Evolutionary conservation across 305 asterid genomes (phyloP), one percentile per base, ranked within the genome.

Genomic region (Euphrasia arctica): DNA sequence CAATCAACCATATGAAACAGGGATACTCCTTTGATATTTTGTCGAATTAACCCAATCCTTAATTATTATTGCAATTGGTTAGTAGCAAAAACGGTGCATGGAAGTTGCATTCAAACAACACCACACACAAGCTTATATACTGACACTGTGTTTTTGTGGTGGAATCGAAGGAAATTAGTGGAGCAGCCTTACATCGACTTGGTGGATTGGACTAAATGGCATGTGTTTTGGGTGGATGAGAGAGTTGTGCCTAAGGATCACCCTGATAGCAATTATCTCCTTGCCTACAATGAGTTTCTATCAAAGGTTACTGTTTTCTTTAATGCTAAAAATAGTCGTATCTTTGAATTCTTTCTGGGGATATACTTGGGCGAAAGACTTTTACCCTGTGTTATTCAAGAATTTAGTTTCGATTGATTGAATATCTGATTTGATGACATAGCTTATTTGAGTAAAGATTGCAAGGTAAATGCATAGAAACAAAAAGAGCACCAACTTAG

Each of bases 181-280:
- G 82, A 75, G 76, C 70, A 83, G 4, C 95, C 92, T 10, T 88
- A 82, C 63, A 56, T 67, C 28, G 84, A 77, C n/a, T 70, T 80
- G 0, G 86, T 90, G 66, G 94, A 90, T 74, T 90, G 96, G 95
- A 74, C 89, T 29, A 88, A 85, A 74, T 90, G 97, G 97, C 80
- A 73, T 28, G 78, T 89, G 27, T 89, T 86, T 73, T 89, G 95
- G 95, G 81, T 84, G 80, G 96, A 89, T 51, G 96, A 89, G 83
- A 77, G 92, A 63, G 95, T 86, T 62, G 96, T 86, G 67, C 88
- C 90, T 1, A 77, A 75, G 70, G 78, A 79, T 73, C 71, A 78
- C 60, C 80, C 78, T 9, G 88, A 86, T n/a, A 85, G 95, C 78
- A 88, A 88, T 58, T 88, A 88, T 71, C 87, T 82, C 66, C 85